Base-by-base conservation (phyloP, 148 eudicot genomes). In the Silene conica region DNA sequence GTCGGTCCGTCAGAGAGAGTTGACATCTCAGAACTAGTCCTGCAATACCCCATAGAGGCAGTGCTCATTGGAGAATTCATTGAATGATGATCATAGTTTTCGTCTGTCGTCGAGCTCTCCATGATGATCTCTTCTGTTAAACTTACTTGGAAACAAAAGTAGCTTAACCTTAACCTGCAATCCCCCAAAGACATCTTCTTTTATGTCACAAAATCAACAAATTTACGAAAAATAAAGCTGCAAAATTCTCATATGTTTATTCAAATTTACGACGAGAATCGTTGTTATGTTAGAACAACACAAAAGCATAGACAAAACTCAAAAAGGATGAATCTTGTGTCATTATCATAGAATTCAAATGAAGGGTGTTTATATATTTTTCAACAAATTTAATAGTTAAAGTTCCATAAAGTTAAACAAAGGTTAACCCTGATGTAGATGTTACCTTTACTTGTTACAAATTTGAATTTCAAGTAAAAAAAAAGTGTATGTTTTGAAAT, bases 11-110 rank as follows among this genome's bases (percentile, higher is more conserved):
- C 97, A 4, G 96, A 90, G 75, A 74, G 78, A 46, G 78, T 83
- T 11, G 96, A 89, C 77, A 82, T 80, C 76, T 85, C 97, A 0
- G 99, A 92, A 57, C 58, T 83, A 9, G 95, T 89, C 79, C 96
- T 72, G 70, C 85, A 77, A 70, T 89, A 86, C 12, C 75, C 80
- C 55, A 80, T 82, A 26, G 92, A 96, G 62, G 46, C 70, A 22
- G 70, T 43, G 19, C 92, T 84, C 77, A 73, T 63, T 0, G 80
- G 80, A 56, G 92, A 91, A 68, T 61, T 77, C 5, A 83, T 76
- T 3, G 88, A 83, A 70, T 72, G 85, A 72, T 90, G 88, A 78
- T 22, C 80, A 41, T 20, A 67, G 62, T 34, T 82, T 73, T 88
- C 90, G 61, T 90, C 87, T 57, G 79, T 82, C 9, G 69, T 59